These are phyloP conservation scores for Ascochyta viciae-villosae DNA, from an alignment of 2,329 filamentous ascomycete genomes.

Conservation along the genomic window DNA sequence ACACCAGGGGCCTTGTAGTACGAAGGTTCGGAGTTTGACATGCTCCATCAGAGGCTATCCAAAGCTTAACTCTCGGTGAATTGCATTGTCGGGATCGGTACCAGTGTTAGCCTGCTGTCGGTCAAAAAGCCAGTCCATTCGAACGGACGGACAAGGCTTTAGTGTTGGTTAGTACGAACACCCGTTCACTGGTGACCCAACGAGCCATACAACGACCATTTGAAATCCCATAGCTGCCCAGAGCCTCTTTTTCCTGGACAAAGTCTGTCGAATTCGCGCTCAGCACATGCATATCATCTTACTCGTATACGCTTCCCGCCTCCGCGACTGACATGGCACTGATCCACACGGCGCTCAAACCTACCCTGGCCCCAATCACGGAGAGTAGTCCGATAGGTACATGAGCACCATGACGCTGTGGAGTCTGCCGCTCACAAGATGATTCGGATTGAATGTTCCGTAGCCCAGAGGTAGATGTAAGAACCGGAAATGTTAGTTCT, in stretches of 20 bases:
- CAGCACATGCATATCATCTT: constrained; percentile 3
- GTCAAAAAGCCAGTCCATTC: constrained; percentile 3
- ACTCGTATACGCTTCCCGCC: constrained; percentile 1
- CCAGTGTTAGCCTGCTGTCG: constrained; percentile 1
- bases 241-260: background rate
- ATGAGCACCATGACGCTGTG: constrained; percentile 18
- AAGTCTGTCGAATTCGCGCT: background rate
- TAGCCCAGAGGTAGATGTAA: constrained; percentile 6
- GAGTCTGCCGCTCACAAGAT: constrained; percentile 11
- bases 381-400: constrained; percentile 19
- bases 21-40: background rate
- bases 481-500: constrained; percentile 4
- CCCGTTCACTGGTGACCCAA: constrained; percentile 1
- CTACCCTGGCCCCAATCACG: constrained; percentile 16
- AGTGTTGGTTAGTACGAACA: constrained; percentile 9
- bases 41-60: background rate
- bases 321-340: constrained; percentile 17
- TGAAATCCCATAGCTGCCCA: constrained; percentile 2
- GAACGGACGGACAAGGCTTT: background rate
- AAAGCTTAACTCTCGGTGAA: constrained; percentile 5
- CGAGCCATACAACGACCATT: background rate
- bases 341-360: constrained; percentile 19
- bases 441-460: constrained; percentile 12
- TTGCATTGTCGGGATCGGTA: constrained; percentile 8
- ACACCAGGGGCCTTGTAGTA: background rate